These are phyloP conservation scores for Ophiostoma ulmi DNA, from an alignment of 2,329 filamentous ascomycete genomes.

Conservation along the genomic window DNA sequence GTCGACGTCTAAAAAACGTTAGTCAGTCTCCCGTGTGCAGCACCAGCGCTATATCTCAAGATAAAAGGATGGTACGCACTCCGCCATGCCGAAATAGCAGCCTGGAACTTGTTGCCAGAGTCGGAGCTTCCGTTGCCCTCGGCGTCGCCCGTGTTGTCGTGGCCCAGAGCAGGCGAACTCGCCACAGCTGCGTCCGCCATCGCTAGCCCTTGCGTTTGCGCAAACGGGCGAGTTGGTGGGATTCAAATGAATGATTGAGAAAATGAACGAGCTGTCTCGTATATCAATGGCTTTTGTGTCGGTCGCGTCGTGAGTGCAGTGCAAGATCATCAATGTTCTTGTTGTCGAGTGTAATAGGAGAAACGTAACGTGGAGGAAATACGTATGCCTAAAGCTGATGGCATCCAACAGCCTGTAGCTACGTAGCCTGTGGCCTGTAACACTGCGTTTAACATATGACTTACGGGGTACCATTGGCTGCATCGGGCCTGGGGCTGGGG, in stretches of 20 bases:
- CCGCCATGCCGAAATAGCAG: conserved; percentile 92
- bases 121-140: conserved; percentile 30
- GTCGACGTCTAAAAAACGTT: conserved; percentile 64
- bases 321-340: background rate
- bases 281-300: background rate
- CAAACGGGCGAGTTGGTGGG: background rate
- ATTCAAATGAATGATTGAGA: background rate
- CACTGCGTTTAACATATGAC: conserved; percentile 1
- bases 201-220: conserved; percentile 14
- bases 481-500: background rate
- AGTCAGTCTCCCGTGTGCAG: background rate
- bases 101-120: conserved; percentile 87
- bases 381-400: conserved; percentile 19
- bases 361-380: conserved; percentile 21
- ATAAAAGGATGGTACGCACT: conserved; percentile 49
- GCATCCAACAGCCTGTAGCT: conserved; percentile 5
- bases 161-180: conserved; percentile 20
- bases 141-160: conserved; percentile 14
- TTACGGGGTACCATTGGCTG: background rate
- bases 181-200: conserved; percentile 26
- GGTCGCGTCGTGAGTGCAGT: background rate
- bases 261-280: background rate
- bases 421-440: conserved; percentile 13
- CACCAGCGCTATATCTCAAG: conserved; percentile 12
- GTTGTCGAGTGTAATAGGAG: conserved; percentile 16